A percentile compares a stretch with the other conserved stretches of the same genome.
phyloP scores from a whole-genome alignment of 2,329 filamentous ascomycete genomes.

The Aspergillus tanneri region DNA sequence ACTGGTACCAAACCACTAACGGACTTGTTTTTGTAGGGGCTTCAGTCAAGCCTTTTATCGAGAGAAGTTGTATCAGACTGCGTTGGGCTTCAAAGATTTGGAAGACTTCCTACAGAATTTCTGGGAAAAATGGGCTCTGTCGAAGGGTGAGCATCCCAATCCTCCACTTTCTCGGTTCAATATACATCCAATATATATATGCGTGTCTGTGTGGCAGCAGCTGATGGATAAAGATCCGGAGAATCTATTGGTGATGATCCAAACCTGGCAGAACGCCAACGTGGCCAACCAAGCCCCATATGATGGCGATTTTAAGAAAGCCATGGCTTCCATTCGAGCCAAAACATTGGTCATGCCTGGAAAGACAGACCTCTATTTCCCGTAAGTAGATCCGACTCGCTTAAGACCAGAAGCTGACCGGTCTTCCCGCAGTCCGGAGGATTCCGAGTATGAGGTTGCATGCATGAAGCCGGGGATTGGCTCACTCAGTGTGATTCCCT shows the following conservation, averaged over 20 bases:
- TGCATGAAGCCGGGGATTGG: conserved; percentile 62
- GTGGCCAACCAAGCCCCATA: conserved; percentile 68
- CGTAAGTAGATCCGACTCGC: conserved; percentile 47
- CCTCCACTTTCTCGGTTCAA: no score
- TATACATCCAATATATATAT: no score
- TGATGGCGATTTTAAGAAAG: conserved; percentile 63
- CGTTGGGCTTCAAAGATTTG: conserved; percentile 64
- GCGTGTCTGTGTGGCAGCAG: not conserved
- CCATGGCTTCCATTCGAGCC: conserved; percentile 68
- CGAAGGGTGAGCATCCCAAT: conserved; percentile 52
- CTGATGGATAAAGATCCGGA: conserved; percentile 58
- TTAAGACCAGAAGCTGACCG: conserved; percentile 9
- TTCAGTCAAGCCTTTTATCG: conserved; percentile 78
- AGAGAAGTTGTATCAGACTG: conserved; percentile 64
- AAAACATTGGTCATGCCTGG: conserved; percentile 69
- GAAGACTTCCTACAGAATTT: conserved; percentile 73
- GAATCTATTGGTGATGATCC: conserved; percentile 71
- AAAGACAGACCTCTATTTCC: conserved; percentile 78
- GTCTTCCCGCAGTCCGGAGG: conserved; percentile 61
- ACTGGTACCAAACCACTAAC: no score
- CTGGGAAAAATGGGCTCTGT: conserved; percentile 73
- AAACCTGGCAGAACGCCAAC: conserved; percentile 76
- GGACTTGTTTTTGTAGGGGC: conserved; percentile 51
- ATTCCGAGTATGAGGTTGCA: conserved; percentile 70
- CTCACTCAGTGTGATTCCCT: conserved; percentile 55